Base-by-base conservation (phyloP, 805 yeast genomes). In the Jamesozyma gamospora region DNA sequence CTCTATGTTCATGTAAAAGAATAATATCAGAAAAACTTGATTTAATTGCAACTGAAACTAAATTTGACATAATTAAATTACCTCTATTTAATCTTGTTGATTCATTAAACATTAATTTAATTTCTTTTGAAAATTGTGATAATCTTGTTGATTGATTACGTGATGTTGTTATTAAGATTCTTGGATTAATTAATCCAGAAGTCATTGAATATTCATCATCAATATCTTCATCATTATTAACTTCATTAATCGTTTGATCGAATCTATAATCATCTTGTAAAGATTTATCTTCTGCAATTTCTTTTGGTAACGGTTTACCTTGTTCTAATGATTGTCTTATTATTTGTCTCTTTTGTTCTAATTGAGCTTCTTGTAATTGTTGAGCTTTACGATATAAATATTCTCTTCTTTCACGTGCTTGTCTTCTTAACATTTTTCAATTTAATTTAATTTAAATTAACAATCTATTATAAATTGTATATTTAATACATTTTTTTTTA, bases 341-440 rank as follows among this genome's bases (percentile, higher is more conserved):
- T 52, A 80, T 82, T 55, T 82, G 94, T 49, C 97, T 72, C 60
- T 90, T 90, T 54, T 84, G 90, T 15, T 82, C 81, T 33, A 82
- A 70, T 17, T 82, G 75, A 10, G 95, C 82, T 48, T 92, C 97
- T 59, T 92, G 95, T 28, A 90, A 71, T 57, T 86, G 92, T 37
- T 84, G 76, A 0, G 96, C 84, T 58, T 88, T 87, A 37, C 86
- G 74, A 66, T 84, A 92, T 21, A 92, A 69, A 54, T 88, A 92
- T 56, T 92, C 97, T 62, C 94, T 77, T 66, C 98, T 75, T 61
- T 92, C 96, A 65, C 98, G 78, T 7, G 97, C 96, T 56, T 90
- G 95, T 68, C 86, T 77, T 63, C 98, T 76, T 41, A 86, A 64
- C 96, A 72, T 72, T n/a, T n/a, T n/a, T n/a, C n/a, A n/a, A n/a